Evolutionary conservation across 208 protist species (phyloP).

Genomic region (Leishmania tarentolae): DNA sequence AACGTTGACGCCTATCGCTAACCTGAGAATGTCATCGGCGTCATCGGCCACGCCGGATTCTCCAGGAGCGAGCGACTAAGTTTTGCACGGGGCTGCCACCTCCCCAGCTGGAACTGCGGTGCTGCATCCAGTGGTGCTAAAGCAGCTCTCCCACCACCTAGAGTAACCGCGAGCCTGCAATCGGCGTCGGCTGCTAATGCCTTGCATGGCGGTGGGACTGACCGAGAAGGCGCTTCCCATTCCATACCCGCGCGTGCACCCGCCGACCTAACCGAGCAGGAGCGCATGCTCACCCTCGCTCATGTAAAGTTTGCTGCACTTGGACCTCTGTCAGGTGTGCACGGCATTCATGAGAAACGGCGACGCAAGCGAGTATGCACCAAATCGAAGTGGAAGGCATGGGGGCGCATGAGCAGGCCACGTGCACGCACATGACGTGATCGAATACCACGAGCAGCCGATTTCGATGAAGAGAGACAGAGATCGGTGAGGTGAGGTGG

Average conservation of each 20-base stretch:
- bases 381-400: background rate
- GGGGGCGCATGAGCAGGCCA: background rate
- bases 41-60: background rate
- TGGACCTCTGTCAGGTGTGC: background rate
- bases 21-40: conserved; percentile 10
- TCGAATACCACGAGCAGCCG: background rate
- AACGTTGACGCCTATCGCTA: conserved; percentile 32
- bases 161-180: conserved; percentile 1
- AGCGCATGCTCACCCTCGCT: background rate
- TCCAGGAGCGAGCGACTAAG: background rate
- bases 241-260: background rate
- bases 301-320: background rate
- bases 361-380: background rate
- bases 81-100: background rate
- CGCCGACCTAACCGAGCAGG: background rate
- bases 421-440: background rate
- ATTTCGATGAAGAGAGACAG: background rate
- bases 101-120: background rate
- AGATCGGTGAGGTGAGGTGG: background rate
- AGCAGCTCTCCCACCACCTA: conserved; percentile 28
- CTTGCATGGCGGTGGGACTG: background rate
- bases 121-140: conserved; percentile 19
- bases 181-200: background rate
- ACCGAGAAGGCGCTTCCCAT: background rate
- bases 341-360: background rate